phyloP scores from a whole-genome alignment of 441 rosid genomes.

The Omphalea diandra region DNA sequence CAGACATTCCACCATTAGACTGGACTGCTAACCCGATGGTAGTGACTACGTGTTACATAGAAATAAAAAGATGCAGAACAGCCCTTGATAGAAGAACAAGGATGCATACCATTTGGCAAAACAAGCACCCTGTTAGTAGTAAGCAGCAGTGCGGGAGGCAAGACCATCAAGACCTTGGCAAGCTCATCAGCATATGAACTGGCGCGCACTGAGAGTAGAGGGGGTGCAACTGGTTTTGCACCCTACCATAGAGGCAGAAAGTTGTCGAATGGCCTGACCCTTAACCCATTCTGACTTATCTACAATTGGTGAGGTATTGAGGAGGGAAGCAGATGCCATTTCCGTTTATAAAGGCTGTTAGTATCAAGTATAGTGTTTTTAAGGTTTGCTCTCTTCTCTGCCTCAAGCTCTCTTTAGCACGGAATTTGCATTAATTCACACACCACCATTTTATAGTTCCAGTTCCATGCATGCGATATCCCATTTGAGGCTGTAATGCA shows the following conservation, averaged over 20 bases:
- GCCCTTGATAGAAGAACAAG: background rate
- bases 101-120: constrained; percentile 75
- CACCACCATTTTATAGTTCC: constrained; percentile 22
- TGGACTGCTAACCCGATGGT: too few species aligned
- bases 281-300: constrained; percentile 70
- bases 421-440: constrained; percentile 3
- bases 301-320: constrained; percentile 59
- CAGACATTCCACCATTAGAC: too few species aligned
- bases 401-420: constrained; percentile 3
- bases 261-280: constrained; percentile 55
- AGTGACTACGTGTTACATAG: too few species aligned
- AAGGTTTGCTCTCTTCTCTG: background rate
- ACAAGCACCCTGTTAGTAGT: constrained; percentile 93
- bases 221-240: constrained; percentile 39
- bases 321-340: constrained; percentile 74
- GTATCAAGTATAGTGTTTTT: background rate
- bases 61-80: background rate
- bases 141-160: constrained; percentile 80
- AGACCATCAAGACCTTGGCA: constrained; percentile 95
- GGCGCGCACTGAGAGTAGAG: constrained; percentile 46
- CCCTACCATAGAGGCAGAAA: constrained; percentile 39
- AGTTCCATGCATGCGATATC: constrained; percentile 9
- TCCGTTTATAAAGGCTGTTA: too few species aligned
- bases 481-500: constrained; percentile 27
- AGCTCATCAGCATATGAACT: constrained; percentile 81